Conservation (phyloP, 2,329 filamentous ascomycete genomes). For the Alternaria metachromatica region DNA sequence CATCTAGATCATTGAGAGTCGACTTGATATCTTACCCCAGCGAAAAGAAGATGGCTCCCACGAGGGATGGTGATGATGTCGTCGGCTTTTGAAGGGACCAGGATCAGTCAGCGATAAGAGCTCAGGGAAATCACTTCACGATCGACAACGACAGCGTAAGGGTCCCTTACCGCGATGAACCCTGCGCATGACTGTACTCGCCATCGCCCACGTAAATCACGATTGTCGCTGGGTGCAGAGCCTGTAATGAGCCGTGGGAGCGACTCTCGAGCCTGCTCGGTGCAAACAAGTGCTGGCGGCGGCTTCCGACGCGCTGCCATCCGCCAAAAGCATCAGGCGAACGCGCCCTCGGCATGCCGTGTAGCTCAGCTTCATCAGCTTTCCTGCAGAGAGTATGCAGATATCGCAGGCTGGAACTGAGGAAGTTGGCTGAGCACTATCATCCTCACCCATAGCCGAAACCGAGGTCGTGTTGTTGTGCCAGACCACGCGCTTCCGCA, state of each 20-base stretch:
- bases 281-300: conserved; percentile 5
- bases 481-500: conserved; percentile 6
- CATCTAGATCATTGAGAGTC: neutral
- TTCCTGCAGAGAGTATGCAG: neutral
- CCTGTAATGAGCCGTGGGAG: neutral
- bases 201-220: neutral
- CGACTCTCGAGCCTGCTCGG: neutral
- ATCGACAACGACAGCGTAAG: neutral
- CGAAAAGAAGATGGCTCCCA: neutral
- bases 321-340: conserved; percentile 10
- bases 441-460: neutral
- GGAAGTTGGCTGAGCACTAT: neutral
- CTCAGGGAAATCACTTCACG: neutral
- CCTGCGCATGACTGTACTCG: neutral
- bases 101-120: neutral
- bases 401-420: neutral
- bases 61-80: neutral
- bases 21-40: neutral
- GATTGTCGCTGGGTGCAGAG: neutral
- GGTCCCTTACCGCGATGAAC: neutral
- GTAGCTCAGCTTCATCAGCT: neutral
- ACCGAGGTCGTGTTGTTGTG: conserved; percentile 16
- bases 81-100: neutral
- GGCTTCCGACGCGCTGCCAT: conserved; percentile 2
- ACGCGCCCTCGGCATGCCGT: neutral